Evolutionary conservation across 1,139 yeast species (phyloP).

Genomic region (Lodderomyces theae): DNA sequence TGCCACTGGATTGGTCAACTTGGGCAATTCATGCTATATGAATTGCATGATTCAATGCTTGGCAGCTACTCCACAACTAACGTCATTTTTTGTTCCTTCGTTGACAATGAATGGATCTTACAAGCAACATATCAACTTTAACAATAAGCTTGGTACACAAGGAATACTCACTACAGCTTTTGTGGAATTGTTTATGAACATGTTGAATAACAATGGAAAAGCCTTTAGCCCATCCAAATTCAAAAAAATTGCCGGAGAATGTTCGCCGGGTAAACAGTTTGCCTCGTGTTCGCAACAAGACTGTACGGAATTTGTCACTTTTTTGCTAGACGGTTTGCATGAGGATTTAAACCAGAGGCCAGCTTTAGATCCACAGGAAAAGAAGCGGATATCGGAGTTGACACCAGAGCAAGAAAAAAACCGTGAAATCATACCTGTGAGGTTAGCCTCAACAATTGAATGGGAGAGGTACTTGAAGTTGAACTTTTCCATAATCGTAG

Average conservation of each 20-base stretch:
- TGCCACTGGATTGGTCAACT: constrained; percentile 65
- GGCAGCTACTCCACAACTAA: constrained; percentile 44
- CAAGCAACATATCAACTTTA: constrained; percentile 67
- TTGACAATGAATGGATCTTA: constrained; percentile 42
- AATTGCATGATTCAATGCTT: constrained; percentile 88
- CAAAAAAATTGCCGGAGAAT: constrained; percentile 62
- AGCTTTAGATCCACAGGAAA: constrained; percentile 29
- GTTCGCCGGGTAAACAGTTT: constrained; percentile 62
- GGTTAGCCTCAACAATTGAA: constrained; percentile 87
- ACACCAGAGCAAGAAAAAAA: constrained; percentile 73
- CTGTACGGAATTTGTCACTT: constrained; percentile 85
- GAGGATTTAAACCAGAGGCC: constrained; percentile 77
- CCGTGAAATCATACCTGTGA: constrained; percentile 71
- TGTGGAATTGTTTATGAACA: constrained; percentile 59
- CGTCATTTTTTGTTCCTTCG: constrained; percentile 39
- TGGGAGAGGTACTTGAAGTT: constrained; percentile 90
- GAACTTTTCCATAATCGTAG: constrained; percentile 82
- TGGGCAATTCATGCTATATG: constrained; percentile 93
- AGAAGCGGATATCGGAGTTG: constrained; percentile 45
- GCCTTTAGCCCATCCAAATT: constrained; percentile 56
- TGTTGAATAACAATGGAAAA: constrained; percentile 51
- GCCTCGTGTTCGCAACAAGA: constrained; percentile 87
- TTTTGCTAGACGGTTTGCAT: constrained; percentile 79
- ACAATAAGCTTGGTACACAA: constrained; percentile 76
- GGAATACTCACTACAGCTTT: constrained; percentile 78